Percentiles rank a stretch among this genome's conserved stretches.
Evolutionary conservation across 2,329 filamentous ascomycete species (phyloP).

Genomic region (Aspergillus thermomutatus): DNA sequence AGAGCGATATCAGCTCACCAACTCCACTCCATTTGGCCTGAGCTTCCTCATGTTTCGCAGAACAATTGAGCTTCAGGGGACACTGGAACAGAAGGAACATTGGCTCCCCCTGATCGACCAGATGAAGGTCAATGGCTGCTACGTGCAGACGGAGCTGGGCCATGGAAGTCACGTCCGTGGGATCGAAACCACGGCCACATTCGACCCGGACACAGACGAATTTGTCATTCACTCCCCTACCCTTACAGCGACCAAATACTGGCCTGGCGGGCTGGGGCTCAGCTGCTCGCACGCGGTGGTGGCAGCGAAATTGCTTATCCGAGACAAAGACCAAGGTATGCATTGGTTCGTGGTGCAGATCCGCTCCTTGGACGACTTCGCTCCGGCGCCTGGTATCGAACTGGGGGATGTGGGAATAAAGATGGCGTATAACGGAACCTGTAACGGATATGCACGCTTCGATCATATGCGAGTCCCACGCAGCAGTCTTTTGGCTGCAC

Average conservation of each 20-base stretch:
- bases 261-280: conserved; percentile 1
- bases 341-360: conserved; percentile 7
- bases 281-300: conserved; percentile 4
- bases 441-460: conserved; percentile 6
- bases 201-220: not conserved
- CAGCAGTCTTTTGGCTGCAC: not conserved
- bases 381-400: not conserved
- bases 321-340: not conserved
- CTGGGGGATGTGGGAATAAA: conserved; percentile 4
- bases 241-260: conserved; percentile 1
- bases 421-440: conserved; percentile 5
- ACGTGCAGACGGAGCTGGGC: conserved; percentile 52
- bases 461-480: not conserved
- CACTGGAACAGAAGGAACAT: conserved; percentile 45
- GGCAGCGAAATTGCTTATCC: not conserved
- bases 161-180: conserved; percentile 53
- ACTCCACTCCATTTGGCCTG: conserved; percentile 4
- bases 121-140: conserved; percentile 51
- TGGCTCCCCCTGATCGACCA: conserved; percentile 50
- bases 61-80: conserved; percentile 50
- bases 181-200: conserved; percentile 32
- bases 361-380: conserved; percentile 1
- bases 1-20: conserved; percentile 2
- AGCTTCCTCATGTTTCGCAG: conserved; percentile 46
- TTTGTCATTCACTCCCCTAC: conserved; percentile 2